Percentiles rank a stretch among this genome's conserved stretches.
Evolutionary conservation across 768 basidiomycete genomes (phyloP).

Genomic region (Auricularia cornea): DNA sequence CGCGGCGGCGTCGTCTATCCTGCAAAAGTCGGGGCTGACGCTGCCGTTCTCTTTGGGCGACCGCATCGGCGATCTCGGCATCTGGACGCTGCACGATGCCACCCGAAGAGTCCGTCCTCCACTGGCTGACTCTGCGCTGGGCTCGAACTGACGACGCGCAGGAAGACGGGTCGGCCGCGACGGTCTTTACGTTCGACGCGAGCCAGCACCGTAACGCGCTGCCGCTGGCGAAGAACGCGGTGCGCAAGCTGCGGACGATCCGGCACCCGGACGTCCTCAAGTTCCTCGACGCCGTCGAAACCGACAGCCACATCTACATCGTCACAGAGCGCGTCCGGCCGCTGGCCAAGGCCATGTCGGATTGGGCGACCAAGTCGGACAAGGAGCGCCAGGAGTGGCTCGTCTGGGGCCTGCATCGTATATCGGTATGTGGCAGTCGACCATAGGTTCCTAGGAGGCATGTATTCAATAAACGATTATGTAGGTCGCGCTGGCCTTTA

Average conservation of each 20-base stretch:
- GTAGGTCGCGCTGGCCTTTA: constrained; percentile 81
- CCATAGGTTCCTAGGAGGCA: too few relatives aligned
- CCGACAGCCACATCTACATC: constrained; percentile 79
- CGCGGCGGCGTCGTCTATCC: constrained; percentile 78
- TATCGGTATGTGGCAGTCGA: constrained; percentile 58
- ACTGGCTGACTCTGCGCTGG: constrained; percentile 9
- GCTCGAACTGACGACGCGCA: constrained; percentile 21
- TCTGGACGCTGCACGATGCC: constrained; percentile 84
- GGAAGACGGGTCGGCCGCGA: constrained; percentile 83
- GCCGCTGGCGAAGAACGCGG: constrained; percentile 78
- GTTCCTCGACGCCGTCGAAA: constrained; percentile 89
- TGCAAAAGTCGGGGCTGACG: constrained; percentile 86
- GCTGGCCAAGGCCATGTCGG: constrained; percentile 51
- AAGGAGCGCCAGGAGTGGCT: too few relatives aligned
- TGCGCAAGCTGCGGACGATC: constrained; percentile 82
- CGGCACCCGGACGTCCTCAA: constrained; percentile 95
- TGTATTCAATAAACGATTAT: constrained; percentile 1
- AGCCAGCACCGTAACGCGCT: constrained; percentile 48
- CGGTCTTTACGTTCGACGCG: constrained; percentile 88
- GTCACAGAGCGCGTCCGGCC: constrained; percentile 92
- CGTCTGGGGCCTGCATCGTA: constrained; percentile 80
- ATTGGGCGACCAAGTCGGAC: constrained; percentile 59
- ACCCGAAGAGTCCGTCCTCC: constrained; percentile 60
- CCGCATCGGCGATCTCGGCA: constrained; percentile 60
- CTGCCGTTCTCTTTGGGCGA: constrained; percentile 79